Percentiles rank a stretch among this genome's conserved stretches.
phyloP scores from a whole-genome alignment of 371 early-diverging fungal species.

The Mortierella sp. region DNA sequence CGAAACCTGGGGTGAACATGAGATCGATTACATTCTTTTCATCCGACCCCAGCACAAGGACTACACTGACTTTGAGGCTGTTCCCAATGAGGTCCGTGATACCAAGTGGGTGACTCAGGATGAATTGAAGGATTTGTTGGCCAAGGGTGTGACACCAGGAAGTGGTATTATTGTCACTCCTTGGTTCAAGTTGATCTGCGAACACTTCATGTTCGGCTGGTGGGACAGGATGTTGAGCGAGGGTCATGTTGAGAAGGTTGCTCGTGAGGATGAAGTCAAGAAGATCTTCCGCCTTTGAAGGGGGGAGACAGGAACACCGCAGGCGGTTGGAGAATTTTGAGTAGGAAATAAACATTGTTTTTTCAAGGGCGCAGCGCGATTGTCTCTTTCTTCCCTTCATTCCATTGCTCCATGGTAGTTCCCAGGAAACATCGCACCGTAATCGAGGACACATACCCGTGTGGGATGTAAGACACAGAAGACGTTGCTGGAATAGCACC shows the following conservation, averaged over 20 bases:
- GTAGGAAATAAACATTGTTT: background rate
- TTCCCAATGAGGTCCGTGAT: constrained; percentile 86
- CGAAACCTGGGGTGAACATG: constrained; percentile 93
- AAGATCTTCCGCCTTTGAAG: constrained; percentile 78
- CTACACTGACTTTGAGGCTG: constrained; percentile 68
- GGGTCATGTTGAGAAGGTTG: constrained; percentile 67
- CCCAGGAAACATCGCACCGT: constrained; percentile 35
- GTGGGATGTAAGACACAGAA: constrained; percentile 37
- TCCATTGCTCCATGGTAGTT: constrained; percentile 22
- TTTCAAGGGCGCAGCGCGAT: constrained; percentile 6
- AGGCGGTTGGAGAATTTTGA: no score
- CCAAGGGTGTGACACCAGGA: constrained; percentile 60
- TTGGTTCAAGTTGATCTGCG: constrained; percentile 95
- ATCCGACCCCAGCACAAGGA: constrained; percentile 69
- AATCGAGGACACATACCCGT: constrained; percentile 26
- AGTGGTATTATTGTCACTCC: constrained; percentile 82
- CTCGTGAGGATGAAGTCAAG: constrained; percentile 68
- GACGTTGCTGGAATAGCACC: background rate
- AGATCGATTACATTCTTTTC: constrained; percentile 92
- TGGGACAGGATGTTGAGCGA: constrained; percentile 79
- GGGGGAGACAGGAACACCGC: background rate
- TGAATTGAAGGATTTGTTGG: constrained; percentile 80
- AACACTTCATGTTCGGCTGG: constrained; percentile 93
- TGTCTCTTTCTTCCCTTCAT: background rate
- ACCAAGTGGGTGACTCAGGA: constrained; percentile 78